Conservation (phyloP, 768 basidiomycete species). For the Pleurotus tuoliensis region DNA sequence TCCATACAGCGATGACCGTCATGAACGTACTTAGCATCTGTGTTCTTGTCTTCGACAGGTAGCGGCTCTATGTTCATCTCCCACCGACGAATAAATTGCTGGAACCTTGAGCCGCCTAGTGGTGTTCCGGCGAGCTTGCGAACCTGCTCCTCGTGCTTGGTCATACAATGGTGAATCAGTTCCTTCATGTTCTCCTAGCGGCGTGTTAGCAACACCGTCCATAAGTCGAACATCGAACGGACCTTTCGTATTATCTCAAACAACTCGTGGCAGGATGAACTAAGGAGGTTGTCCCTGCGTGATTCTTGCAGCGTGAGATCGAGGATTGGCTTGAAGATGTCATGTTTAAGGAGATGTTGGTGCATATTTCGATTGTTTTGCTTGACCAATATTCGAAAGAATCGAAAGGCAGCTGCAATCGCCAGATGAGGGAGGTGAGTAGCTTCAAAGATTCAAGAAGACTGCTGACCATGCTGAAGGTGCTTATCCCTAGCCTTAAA, state of each 20-base stretch:
- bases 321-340: slow-evolving; percentile 78
- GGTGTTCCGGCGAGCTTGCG: slow-evolving; percentile 57
- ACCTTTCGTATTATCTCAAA: slow-evolving; percentile 91
- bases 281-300: slow-evolving; percentile 84
- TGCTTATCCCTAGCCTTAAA: slow-evolving; percentile 87
- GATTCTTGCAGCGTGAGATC: slow-evolving; percentile 83
- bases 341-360: slow-evolving; percentile 76
- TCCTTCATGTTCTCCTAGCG: slow-evolving; percentile 84
- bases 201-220: neutral
- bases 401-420: slow-evolving; percentile 79
- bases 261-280: slow-evolving; percentile 93
- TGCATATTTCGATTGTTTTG: slow-evolving; percentile 76
- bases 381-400: slow-evolving; percentile 82
- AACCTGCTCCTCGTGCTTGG: slow-evolving; percentile 62
- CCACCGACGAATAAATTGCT: slow-evolving; percentile 71
- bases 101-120: slow-evolving; percentile 65
- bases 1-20: neutral
- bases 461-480: slow-evolving; percentile 76
- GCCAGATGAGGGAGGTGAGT: slow-evolving; percentile 8
- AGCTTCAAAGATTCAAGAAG: slow-evolving; percentile 1
- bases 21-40: slow-evolving; percentile 41
- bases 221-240: slow-evolving; percentile 17
- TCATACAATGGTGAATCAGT: slow-evolving; percentile 81
- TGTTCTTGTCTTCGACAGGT: slow-evolving; percentile 47
- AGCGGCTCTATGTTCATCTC: slow-evolving; percentile 90